Evolutionary conservation across 2,329 filamentous ascomycete genomes (phyloP).

Genomic region (Metarhizium anisopliae): DNA sequence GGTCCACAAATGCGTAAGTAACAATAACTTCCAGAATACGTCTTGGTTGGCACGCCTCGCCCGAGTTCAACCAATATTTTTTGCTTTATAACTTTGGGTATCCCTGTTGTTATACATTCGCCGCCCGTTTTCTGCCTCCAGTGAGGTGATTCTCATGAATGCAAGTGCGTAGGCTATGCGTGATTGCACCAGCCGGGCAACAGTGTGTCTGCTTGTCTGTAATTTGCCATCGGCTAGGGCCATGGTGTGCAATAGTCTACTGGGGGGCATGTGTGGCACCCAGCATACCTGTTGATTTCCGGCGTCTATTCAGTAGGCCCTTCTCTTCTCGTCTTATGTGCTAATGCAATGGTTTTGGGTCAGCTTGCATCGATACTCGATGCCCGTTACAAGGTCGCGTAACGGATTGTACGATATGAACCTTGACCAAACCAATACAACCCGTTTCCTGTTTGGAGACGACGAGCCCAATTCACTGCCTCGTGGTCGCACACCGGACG

Average conservation of each 20-base stretch:
- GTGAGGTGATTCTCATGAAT: too few relatives aligned
- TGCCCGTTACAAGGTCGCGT: slow-evolving; percentile 72
- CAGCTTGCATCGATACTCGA: slow-evolving; percentile 84
- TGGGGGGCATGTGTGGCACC: too few relatives aligned
- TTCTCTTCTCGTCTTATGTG: neutral
- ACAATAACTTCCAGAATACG: neutral
- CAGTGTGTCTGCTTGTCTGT: too few relatives aligned
- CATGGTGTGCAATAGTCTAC: too few relatives aligned
- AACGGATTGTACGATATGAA: slow-evolving; percentile 58
- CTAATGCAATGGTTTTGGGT: slow-evolving; percentile 12
- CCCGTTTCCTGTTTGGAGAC: slow-evolving; percentile 78
- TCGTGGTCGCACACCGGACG: slow-evolving; percentile 55
- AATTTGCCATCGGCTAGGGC: too few relatives aligned
- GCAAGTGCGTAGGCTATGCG: too few relatives aligned
- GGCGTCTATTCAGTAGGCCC: too few relatives aligned
- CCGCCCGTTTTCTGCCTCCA: too few relatives aligned
- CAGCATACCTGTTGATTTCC: too few relatives aligned
- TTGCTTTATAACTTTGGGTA: too few relatives aligned
- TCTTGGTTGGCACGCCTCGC: neutral
- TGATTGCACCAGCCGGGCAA: too few relatives aligned
- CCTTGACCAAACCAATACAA: slow-evolving; percentile 76
- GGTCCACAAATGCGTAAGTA: slow-evolving; percentile 73
- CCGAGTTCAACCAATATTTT: neutral
- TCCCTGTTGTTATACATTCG: too few relatives aligned
- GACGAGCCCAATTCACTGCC: slow-evolving; percentile 50